Evolutionary conservation across 768 basidiomycete genomes (phyloP), one percentile per base, ranked within the genome.

Genomic region (Tulasnella sp.): DNA sequence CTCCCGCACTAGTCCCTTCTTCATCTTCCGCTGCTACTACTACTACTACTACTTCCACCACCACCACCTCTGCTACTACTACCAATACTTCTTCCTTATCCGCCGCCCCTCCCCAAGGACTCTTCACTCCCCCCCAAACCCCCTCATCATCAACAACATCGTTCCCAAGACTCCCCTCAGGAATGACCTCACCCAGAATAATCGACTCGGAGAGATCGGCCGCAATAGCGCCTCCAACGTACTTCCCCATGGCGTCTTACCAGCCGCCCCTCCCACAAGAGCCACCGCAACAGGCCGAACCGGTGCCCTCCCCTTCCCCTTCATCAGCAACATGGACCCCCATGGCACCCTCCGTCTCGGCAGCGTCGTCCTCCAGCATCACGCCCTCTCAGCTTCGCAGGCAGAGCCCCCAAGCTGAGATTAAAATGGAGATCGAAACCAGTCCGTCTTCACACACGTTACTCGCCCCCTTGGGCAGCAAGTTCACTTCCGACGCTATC

Each of bases 401-500:
- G 31, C 75, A 76, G 71, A 82, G 44, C 48, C 71, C 74, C 46
- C 76, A 79, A 31, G 31, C 40, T 27, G 72, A 75, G 48, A 80
- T 82, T 36, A 81, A 80, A 52, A 82, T 83, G 83, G 76, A 80
- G 44, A 83, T 83, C 74, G 83, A 83, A 62, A 79, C 80, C 31
- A 77, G 79, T 14, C 81, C 79, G 10, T 72, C 82, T n/a, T 68
- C 81, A 39, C 80, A 83, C 56, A 80, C 82, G 39, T 81, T 83
- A 46, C 77, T 74, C 68, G 83, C 83, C 34, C 81, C 83, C 12
- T 77, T 83, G 19, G 83, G 83, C 21, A 75, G 75, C 68, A 83
- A 82, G 42, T 83, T 83, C 76, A 81, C 79, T 46, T 80, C 83
- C 27, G 83, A 83, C 46, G 80, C 80, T 75, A 83, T 83, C 80